These are phyloP conservation scores for Clarireedia sp. DNA, from an alignment of 2,329 filamentous ascomycete species.

Conservation along the genomic window DNA sequence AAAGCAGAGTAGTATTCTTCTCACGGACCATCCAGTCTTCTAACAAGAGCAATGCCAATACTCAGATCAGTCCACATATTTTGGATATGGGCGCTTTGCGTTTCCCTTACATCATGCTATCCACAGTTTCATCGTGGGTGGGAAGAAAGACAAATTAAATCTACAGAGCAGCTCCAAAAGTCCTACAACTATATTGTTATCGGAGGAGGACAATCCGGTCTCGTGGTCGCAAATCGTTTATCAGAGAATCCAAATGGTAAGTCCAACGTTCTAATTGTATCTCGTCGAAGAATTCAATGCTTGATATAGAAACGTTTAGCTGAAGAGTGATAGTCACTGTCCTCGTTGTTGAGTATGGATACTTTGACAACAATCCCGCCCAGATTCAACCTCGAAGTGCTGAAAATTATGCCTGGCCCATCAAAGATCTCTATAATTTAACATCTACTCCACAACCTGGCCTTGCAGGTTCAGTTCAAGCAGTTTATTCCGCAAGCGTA, in stretches of 20 bases:
- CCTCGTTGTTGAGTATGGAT: conserved; percentile 43
- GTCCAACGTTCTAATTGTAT: not conserved
- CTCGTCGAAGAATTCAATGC: not conserved
- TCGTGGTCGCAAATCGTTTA: not conserved
- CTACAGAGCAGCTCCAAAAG: not conserved
- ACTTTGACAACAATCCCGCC: conserved; percentile 41
- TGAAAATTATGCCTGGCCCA: conserved; percentile 29
- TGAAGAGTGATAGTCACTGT: conserved; percentile 19
- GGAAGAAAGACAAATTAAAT: not conserved
- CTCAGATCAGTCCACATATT: not conserved
- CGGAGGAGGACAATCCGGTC: not conserved
- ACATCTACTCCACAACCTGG: conserved; percentile 23
- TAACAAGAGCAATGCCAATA: not conserved
- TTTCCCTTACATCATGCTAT: not conserved
- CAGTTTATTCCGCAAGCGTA: conserved; percentile 29
- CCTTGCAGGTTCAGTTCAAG: conserved; percentile 32
- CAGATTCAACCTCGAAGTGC: conserved; percentile 38
- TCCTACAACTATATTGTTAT: not conserved
- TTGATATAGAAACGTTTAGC: not conserved
- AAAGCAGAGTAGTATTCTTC: too few relatives aligned
- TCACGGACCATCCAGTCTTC: too few relatives aligned
- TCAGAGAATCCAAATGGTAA: not conserved
- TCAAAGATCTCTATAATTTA: not conserved
- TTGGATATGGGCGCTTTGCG: not conserved
- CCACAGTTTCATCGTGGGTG: not conserved